phyloP scores from a whole-genome alignment of 148 eudicot species.

The Linanthus parryae region DNA sequence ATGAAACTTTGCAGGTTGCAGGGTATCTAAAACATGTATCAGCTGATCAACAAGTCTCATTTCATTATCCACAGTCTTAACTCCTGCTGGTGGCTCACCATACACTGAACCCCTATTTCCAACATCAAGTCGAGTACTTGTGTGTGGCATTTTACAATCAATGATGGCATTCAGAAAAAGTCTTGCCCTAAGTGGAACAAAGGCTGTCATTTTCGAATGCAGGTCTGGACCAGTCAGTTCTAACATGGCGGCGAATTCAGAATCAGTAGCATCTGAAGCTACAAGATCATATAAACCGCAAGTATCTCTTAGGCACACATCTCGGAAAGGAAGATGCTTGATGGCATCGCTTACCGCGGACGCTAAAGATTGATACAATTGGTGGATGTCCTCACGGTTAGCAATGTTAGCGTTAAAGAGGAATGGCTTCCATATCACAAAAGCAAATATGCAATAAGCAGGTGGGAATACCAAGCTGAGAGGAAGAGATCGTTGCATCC shows the following conservation, averaged over 20 bases:
- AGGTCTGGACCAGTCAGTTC: conserved; percentile 61
- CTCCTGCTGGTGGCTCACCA: conserved; percentile 27
- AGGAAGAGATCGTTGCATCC: conserved; percentile 91
- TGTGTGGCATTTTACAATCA: conserved; percentile 73
- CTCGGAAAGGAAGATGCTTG: conserved; percentile 92
- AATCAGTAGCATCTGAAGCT: conserved; percentile 70
- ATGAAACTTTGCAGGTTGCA: conserved; percentile 97
- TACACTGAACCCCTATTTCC: conserved; percentile 34
- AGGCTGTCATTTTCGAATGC: conserved; percentile 56
- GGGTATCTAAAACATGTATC: conserved; percentile 64
- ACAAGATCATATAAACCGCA: conserved; percentile 64
- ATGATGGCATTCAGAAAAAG: conserved; percentile 80
- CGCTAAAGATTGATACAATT: conserved; percentile 54
- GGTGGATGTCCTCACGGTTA: conserved; percentile 59
- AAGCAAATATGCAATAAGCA: conserved; percentile 86
- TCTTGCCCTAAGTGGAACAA: conserved; percentile 81
- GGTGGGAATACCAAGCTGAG: conserved; percentile 74
- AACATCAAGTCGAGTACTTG: conserved; percentile 32
- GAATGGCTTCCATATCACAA: conserved; percentile 80
- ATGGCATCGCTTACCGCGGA: conserved; percentile 65
- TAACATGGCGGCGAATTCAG: conserved; percentile 69
- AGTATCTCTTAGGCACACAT: conserved; percentile 75
- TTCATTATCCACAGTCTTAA: conserved; percentile 45
- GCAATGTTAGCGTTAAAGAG: conserved; percentile 37
- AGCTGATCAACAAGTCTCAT: conserved; percentile 64